Base-by-base conservation (phyloP, 208 protist genomes). In the Leishmania lainsoni region DNA sequence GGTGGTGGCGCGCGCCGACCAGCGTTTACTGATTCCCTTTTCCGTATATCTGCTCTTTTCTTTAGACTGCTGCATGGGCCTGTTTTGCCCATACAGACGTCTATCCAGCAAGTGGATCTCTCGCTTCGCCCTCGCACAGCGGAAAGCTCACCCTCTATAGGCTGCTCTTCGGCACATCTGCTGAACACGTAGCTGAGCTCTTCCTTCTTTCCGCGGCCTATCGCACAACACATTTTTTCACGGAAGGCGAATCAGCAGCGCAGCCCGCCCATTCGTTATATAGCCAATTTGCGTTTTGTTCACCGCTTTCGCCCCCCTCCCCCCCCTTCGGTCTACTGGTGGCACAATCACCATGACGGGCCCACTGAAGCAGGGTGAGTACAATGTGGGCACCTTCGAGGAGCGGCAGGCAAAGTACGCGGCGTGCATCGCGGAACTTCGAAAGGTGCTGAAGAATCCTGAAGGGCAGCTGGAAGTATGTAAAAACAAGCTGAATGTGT, bases 391-490 rank as follows among this genome's bases (percentile, higher is more conserved):
- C 63, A 72, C 65, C 42, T 79, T 83, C 3, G 66, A 76, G 71
- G 74, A 78, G 63, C 80, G 80, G 26, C 80, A 90, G 76, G 78
- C 80, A 58, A 84, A 84, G 83, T 87, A 88, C 45, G 86, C 86
- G 26, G 32, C 77, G 17, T 83, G 87, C 54, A 82, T 91, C 61
- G 74, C 66, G 12, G 83, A 77, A 69, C 69, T 90, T 20, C 73
- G 68, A n/a, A 76, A 63, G 59, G 65, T 83, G 35, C 76, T 91
- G 32, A 61, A 78, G 52, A 56, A 90, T 68, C 84, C 90, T 2
- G 73, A 48, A 20, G 87, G 83, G 81, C 86, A 93, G 68, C n/a
- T 91, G 20, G 76, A 80, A 17, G 51, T 84, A 22, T 71, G 72
- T 3, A 3, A 51, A n/a, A 87, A 84, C 54, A 83, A 87, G 75